Percentiles rank a stretch among this genome's conserved stretches.
These are phyloP conservation scores for Vitis hybrid DNA, from an alignment of 177 flowering plant species.

Conservation along the genomic window DNA sequence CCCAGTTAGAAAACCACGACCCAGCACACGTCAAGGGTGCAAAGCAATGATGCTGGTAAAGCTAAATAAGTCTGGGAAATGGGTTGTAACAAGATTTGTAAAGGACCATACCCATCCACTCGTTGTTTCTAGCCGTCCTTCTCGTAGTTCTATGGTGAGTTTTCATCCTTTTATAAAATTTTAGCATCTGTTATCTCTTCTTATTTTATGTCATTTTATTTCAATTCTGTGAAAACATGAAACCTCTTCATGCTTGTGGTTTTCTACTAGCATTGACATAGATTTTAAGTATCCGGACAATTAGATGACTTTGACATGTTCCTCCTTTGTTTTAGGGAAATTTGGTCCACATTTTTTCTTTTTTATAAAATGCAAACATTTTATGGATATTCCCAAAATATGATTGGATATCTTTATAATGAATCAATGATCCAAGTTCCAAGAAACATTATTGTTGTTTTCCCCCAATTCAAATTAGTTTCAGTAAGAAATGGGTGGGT, in stretches of 20 bases:
- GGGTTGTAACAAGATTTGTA: conserved; percentile 59
- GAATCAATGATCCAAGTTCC: too few relatives aligned
- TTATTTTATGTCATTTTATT: neutral
- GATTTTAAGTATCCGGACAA: neutral
- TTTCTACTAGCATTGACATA: neutral
- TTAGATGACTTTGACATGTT: too few relatives aligned
- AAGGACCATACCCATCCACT: conserved; percentile 71
- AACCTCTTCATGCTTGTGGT: neutral
- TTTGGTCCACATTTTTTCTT: too few relatives aligned
- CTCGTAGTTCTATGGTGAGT: conserved; percentile 35
- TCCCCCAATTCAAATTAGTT: too few relatives aligned
- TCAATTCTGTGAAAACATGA: neutral
- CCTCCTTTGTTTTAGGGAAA: too few relatives aligned
- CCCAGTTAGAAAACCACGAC: conserved; percentile 42
- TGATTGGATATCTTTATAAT: too few relatives aligned
- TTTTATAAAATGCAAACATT: too few relatives aligned
- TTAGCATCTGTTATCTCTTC: neutral
- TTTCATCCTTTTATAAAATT: neutral
- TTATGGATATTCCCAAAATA: too few relatives aligned
- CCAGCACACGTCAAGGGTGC: conserved; percentile 65
- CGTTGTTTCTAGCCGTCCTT: conserved; percentile 28
- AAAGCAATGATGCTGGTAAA: conserved; percentile 61
- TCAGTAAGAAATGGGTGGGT: too few relatives aligned
- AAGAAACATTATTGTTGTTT: too few relatives aligned
- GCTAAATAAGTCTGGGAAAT: conserved; percentile 56